Percentiles rank a stretch among this genome's conserved stretches.
Conservation (phyloP, 768 basidiomycete species). For the Gloeopeniophorella convolvens region DNA sequence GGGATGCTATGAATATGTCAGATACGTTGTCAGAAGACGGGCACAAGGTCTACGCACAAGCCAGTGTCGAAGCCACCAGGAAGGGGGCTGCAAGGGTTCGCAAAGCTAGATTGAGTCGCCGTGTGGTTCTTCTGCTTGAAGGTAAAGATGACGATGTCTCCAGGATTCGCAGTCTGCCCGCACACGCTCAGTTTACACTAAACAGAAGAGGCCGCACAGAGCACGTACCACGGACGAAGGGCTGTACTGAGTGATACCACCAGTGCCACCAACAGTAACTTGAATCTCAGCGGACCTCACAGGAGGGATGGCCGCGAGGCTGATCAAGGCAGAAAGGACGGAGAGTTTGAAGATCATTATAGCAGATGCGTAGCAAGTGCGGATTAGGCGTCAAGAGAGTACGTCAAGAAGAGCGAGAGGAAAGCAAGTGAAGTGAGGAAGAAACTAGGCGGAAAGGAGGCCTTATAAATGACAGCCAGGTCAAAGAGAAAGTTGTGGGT, state of each 20-base stretch:
- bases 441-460: background rate
- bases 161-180: conserved; percentile 37
- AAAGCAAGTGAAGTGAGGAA: background rate
- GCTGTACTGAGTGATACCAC: conserved; percentile 33
- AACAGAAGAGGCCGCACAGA: background rate
- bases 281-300: conserved; percentile 33
- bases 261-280: conserved; percentile 44
- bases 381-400: background rate
- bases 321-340: conserved; percentile 18
- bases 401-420: background rate
- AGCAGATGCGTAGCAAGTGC: background rate
- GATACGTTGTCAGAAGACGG: background rate
- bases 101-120: conserved; percentile 50
- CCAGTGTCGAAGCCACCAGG: conserved; percentile 49
- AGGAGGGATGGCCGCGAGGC: conserved; percentile 30
- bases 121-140: conserved; percentile 55
- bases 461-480: conserved; percentile 9
- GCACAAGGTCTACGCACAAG: conserved; percentile 38
- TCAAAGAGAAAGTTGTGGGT: conserved; percentile 7
- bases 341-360: conserved; percentile 22
- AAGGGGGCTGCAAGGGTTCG: conserved; percentile 37
- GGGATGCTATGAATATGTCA: conserved; percentile 37
- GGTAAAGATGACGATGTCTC: conserved; percentile 43
- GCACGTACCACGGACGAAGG: conserved; percentile 32
- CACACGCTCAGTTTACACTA: background rate